Evolutionary conservation across 179 eudicot species (phyloP).

Genomic region (Heliamphora pulchella): DNA sequence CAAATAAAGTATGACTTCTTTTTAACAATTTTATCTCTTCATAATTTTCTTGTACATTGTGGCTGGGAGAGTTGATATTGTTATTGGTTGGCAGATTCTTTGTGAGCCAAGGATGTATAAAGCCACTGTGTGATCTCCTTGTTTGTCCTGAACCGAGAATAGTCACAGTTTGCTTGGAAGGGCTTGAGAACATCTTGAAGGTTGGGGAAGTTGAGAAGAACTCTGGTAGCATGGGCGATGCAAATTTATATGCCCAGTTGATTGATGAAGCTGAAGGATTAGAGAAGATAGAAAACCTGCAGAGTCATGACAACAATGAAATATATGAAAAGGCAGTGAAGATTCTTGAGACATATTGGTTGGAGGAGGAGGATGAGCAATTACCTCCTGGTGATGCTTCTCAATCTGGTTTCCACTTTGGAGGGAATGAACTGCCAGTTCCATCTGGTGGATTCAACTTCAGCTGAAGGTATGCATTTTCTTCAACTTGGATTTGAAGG

Average conservation of each 20-base stretch:
- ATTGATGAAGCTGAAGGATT: slow-evolving; percentile 80
- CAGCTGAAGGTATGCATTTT: slow-evolving; percentile 27
- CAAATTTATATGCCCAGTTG: slow-evolving; percentile 70
- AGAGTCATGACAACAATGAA: slow-evolving; percentile 75
- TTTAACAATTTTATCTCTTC: background rate
- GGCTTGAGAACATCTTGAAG: slow-evolving; percentile 80
- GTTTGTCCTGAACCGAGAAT: slow-evolving; percentile 81
- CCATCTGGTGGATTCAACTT: slow-evolving; percentile 49
- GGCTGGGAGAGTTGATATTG: background rate
- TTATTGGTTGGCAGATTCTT: slow-evolving; percentile 45
- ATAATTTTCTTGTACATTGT: background rate
- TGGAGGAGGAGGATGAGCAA: slow-evolving; percentile 61
- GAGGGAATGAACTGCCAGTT: slow-evolving; percentile 31
- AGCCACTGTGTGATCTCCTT: slow-evolving; percentile 84
- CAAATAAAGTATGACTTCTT: slow-evolving; percentile 35
- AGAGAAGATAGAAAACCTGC: slow-evolving; percentile 78
- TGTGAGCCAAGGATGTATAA: slow-evolving; percentile 75
- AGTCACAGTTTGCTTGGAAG: slow-evolving; percentile 84
- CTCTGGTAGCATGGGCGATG: slow-evolving; percentile 53
- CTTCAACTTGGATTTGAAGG: background rate
- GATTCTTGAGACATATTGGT: slow-evolving; percentile 76
- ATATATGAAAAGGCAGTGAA: slow-evolving; percentile 76
- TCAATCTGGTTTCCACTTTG: slow-evolving; percentile 39
- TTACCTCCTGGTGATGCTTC: slow-evolving; percentile 29
- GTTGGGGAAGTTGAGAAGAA: slow-evolving; percentile 85